A percentile compares a stretch with the other conserved stretches of the same genome.
These are phyloP conservation scores for Elsinoe ampelina DNA, from an alignment of 2,329 filamentous ascomycete species.

Conservation along the genomic window DNA sequence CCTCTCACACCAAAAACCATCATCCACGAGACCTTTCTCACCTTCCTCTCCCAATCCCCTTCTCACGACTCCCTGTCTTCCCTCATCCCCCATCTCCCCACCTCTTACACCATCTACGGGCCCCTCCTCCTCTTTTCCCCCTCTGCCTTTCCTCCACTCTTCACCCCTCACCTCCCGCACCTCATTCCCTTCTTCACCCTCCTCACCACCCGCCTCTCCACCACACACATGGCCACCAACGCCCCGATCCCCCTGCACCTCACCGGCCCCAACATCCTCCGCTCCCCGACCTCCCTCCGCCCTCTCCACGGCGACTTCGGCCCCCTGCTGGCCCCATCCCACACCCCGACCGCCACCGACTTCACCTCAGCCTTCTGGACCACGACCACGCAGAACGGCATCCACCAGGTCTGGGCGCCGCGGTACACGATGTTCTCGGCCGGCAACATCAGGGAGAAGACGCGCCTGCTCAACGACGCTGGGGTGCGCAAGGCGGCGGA, in stretches of 20 bases:
- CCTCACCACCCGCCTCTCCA: conserved; percentile 35
- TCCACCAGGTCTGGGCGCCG: conserved; percentile 79
- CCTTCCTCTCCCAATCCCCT: background rate
- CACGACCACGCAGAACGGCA: conserved; percentile 60
- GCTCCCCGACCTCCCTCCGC: conserved; percentile 60
- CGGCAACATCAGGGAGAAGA: conserved; percentile 84
- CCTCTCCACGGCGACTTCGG: conserved; percentile 71
- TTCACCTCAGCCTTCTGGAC: conserved; percentile 70
- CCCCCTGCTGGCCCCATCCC: conserved; percentile 25
- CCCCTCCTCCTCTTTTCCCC: conserved; percentile 49
- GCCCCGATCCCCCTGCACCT: conserved; percentile 41
- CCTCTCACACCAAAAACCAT: background rate
- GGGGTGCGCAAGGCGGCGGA: conserved; percentile 23
- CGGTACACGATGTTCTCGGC: conserved; percentile 89
- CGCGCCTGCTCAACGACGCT: conserved; percentile 52
- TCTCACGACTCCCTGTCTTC: background rate
- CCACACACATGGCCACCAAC: conserved; percentile 51
- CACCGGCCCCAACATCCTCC: conserved; percentile 56
- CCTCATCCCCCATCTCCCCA: conserved; percentile 18
- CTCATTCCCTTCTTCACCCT: conserved; percentile 29
- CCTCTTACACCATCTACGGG: conserved; percentile 46
- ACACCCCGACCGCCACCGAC: conserved; percentile 37
- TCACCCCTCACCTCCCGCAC: conserved; percentile 26
- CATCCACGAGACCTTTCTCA: background rate
- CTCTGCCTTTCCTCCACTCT: conserved; percentile 34